A percentile compares a stretch with the other conserved stretches of the same genome.
phyloP scores from a whole-genome alignment of 2,329 filamentous ascomycete species.

The Huntiella decipiens region DNA sequence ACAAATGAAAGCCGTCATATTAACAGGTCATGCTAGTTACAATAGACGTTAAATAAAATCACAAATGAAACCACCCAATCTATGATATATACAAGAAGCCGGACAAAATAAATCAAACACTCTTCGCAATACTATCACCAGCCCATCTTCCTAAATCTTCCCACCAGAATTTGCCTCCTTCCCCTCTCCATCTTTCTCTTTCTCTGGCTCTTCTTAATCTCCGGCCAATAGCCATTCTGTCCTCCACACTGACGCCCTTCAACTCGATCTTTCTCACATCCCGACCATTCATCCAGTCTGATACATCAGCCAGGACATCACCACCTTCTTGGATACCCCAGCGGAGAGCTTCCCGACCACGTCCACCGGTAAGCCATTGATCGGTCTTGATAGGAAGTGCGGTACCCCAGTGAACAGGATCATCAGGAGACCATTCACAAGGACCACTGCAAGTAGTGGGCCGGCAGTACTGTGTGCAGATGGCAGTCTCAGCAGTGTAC shows the following conservation, averaged over 20 bases:
- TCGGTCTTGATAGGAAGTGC: conserved; percentile 44
- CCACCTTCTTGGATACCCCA: conserved; percentile 24
- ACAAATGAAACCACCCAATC: not conserved
- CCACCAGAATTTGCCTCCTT: not conserved
- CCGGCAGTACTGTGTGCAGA: conserved; percentile 35
- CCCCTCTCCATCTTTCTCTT: conserved; percentile 16
- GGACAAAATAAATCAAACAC: not conserved
- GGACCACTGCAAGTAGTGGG: conserved; percentile 29
- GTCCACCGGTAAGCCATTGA: conserved; percentile 37
- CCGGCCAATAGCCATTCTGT: conserved; percentile 30
- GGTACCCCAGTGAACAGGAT: conserved; percentile 38
- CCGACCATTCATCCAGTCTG: conserved; percentile 24
- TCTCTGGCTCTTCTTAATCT: conserved; percentile 24
- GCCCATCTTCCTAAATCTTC: not conserved
- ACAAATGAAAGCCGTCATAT: not conserved
- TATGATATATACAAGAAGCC: not conserved
- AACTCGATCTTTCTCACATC: conserved; percentile 24
- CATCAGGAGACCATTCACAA: conserved; percentile 37
- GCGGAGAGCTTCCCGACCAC: conserved; percentile 23
- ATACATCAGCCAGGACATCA: conserved; percentile 29
- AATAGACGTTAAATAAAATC: not conserved
- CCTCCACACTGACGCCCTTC: conserved; percentile 18
- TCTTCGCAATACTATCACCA: not conserved
- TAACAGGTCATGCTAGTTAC: not conserved
- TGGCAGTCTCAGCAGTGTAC: conserved; percentile 33